Evolutionary conservation across 2,329 filamentous ascomycete species (phyloP).

Genomic region (Stylonectria norvegica): DNA sequence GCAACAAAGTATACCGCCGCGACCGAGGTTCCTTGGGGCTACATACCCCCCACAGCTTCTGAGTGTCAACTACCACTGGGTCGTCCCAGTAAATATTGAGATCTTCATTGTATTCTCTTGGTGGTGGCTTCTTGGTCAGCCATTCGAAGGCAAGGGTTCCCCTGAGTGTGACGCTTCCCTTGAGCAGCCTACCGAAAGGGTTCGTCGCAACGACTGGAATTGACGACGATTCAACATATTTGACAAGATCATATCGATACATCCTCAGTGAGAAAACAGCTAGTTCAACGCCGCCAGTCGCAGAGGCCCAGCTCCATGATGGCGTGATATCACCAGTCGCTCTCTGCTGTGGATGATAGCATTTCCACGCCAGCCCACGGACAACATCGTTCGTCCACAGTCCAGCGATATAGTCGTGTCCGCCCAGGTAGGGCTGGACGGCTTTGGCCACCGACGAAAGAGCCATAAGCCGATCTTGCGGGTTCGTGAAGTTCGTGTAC

Average conservation of each 20-base stretch:
- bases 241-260: slow-evolving; percentile 1
- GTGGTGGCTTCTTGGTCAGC: not conserved
- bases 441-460: slow-evolving; percentile 1
- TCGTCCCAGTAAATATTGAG: not conserved
- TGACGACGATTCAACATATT: not conserved
- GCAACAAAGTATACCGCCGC: not conserved
- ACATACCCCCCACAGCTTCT: not conserved
- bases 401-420: not conserved
- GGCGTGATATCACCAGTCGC: not conserved
- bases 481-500: not conserved
- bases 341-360: not conserved
- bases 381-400: not conserved
- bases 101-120: not conserved
- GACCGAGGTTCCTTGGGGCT: not conserved
- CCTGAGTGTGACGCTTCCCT: not conserved
- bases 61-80: not conserved
- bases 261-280: not conserved
- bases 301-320: slow-evolving; percentile 1
- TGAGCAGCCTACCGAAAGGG: not conserved
- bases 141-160: not conserved
- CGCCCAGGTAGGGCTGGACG: not conserved
- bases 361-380: slow-evolving; percentile 1
- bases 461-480: not conserved
- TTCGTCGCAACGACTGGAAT: not conserved
- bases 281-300: not conserved